Base-by-base conservation (phyloP, 202 grass and related monocot genomes). In the Bolboschoenoplectus hybrid region DNA sequence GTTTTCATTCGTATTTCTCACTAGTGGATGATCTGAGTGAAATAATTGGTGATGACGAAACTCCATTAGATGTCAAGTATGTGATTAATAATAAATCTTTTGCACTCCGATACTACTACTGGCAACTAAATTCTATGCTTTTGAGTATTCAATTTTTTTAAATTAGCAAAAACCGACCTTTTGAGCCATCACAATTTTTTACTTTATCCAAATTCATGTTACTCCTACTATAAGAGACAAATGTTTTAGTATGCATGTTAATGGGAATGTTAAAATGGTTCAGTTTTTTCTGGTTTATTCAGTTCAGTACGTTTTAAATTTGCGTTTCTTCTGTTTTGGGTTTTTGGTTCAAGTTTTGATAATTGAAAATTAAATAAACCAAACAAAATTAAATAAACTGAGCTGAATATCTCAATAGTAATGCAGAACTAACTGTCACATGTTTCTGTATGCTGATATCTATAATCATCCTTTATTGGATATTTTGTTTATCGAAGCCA, bases 1-100 rank as follows among this genome's bases (percentile, higher is more conserved):
- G 93, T 86, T 96, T 98, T 75, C 89, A 94, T 58, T 96, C 96
- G 0, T 98, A 98, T 85, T 96, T 94, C 88, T 98, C 97, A 43
- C 89, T 92, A 63, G 96, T 94, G 96, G 93, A 98, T 85, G 97
- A 90, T 47, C 86, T 92, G 8, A 73, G 87, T 32, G 89, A 94
- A 63, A 94, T 91, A 86, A 83, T 86, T 81, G 64, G 73, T 58
- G 85, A 89, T 81, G 92, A 90, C 61, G 93, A 96, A 87, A 75
- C 26, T 3, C 91, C 93, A 81, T 39, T 92, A 49, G 93, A 94
- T 83, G 85, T 96, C 86, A 94, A 92, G 97, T 94, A 92, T 87
- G 90, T 71, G 26, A 19, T 66, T 17, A 64, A 82, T 58, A 60
- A 53, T 45, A 13, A 43, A 47, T 7, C n/a, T 16, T 9, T 84